A percentile compares a stretch with the other conserved stretches of the same genome.
These are phyloP conservation scores for Lignosus rhinocerotis DNA, from an alignment of 1,284 basidiomycete species.

Conservation along the genomic window DNA sequence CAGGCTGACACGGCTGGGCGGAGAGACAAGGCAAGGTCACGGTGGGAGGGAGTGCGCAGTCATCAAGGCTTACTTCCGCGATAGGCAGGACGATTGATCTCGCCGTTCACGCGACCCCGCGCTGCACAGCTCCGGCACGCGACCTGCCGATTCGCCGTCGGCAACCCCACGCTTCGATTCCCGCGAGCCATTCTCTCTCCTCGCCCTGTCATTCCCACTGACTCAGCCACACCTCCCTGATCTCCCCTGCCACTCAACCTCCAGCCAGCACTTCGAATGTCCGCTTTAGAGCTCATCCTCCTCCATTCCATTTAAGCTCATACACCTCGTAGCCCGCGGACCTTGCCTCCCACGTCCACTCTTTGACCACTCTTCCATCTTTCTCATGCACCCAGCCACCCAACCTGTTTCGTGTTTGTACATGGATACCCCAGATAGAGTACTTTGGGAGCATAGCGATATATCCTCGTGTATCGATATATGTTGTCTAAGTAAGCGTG, in stretches of 20 bases:
- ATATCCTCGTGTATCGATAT: conserved; percentile 27
- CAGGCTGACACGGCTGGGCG: too few species aligned
- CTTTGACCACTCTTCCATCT: not conserved
- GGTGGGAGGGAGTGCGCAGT: not conserved
- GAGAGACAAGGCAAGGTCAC: too few species aligned
- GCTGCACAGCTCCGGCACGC: conserved; percentile 11
- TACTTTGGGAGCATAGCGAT: conserved; percentile 13
- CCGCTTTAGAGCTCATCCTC: not conserved
- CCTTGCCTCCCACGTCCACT: not conserved
- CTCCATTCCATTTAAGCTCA: not conserved
- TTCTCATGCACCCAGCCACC: not conserved
- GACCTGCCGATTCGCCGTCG: conserved; percentile 8
- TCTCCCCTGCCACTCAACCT: conserved; percentile 3
- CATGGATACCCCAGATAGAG: not conserved
- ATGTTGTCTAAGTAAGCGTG: conserved; percentile 20
- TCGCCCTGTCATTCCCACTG: conserved; percentile 1
- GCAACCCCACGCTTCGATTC: conserved; percentile 14
- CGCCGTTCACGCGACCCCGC: conserved; percentile 9
- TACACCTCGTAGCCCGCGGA: conserved; percentile 6
- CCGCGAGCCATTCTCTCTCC: conserved; percentile 14
- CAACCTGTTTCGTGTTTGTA: conserved; percentile 8
- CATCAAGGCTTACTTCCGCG: conserved; percentile 14
- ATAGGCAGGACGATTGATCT: conserved; percentile 13
- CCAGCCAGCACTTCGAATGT: not conserved
- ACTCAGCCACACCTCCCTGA: conserved; percentile 7